A percentile compares a stretch with the other conserved stretches of the same genome.
Evolutionary conservation across 2,329 filamentous ascomycete species (phyloP).

Genomic region (Pseudocercospora cruenta): DNA sequence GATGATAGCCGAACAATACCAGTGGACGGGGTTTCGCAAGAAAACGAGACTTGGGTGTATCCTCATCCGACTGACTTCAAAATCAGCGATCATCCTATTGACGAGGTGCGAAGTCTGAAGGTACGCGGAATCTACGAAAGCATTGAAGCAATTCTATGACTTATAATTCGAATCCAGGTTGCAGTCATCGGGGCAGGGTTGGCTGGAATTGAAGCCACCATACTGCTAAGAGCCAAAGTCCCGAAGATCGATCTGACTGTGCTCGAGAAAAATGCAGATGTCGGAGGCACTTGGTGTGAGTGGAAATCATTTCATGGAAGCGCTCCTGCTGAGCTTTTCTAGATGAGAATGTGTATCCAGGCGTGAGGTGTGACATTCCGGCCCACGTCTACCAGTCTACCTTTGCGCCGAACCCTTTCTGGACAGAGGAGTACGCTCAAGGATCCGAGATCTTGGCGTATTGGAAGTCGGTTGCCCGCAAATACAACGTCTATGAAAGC

Average conservation of each 20-base stretch:
- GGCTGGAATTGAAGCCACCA: constrained; percentile 52
- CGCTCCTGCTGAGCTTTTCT: neutral
- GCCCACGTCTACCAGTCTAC: constrained; percentile 71
- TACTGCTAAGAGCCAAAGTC: constrained; percentile 68
- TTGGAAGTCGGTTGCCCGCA: constrained; percentile 64
- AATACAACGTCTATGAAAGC: constrained; percentile 66
- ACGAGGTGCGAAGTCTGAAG: constrained; percentile 33
- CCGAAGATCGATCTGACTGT: constrained; percentile 68
- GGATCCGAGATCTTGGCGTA: constrained; percentile 70
- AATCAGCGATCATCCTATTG: constrained; percentile 35
- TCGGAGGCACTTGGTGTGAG: constrained; percentile 56
- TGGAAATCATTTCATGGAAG: neutral
- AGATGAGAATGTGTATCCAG: constrained; percentile 31
- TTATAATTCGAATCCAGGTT: constrained; percentile 45
- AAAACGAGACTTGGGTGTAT: neutral
- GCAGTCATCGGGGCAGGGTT: constrained; percentile 68
- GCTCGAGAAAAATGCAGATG: constrained; percentile 69
- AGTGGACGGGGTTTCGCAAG: neutral
- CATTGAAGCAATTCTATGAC: neutral
- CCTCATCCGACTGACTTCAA: constrained; percentile 36
- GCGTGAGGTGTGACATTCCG: constrained; percentile 65
- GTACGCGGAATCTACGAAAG: constrained; percentile 13
- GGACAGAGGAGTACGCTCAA: constrained; percentile 69
- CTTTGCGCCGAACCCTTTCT: constrained; percentile 69
- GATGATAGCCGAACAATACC: constrained; percentile 10